Base-by-base conservation (phyloP, 805 yeast species). In the Cyberlindnera xishuangbannaensis region DNA sequence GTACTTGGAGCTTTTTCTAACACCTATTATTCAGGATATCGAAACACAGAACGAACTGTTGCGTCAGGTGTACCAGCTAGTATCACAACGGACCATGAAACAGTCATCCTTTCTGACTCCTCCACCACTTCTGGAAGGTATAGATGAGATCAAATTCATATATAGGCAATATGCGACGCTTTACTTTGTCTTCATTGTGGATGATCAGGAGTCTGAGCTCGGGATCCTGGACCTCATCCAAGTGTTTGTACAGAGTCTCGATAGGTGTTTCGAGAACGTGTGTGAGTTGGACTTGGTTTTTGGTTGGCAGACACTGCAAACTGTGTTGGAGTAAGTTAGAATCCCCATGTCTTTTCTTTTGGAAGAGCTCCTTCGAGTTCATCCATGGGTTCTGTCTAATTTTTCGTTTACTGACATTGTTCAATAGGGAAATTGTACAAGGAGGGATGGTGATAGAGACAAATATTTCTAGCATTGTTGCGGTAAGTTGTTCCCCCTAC, bases 381-480 rank as follows among this genome's bases (percentile, higher is more conserved):
- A n/a, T n/a, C n/a, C n/a, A n/a, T n/a, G n/a, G n/a, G n/a, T n/a
- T n/a, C n/a, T n/a, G n/a, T n/a, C n/a, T n/a, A n/a, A n/a, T n/a
- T n/a, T n/a, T n/a, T n/a, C n/a, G n/a, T 9, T 20, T 19, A n/a
- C 19, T 15, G 26, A 23, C 26, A 7, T 52, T 21, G 8, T 5
- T 15, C 24, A 48, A 9, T 20, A 20, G 53, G 49, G 97, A 92
- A 50, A 82, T 92, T 21, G 80, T 92, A 1, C 97, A 92, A 55
- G 98, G 97, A 17, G 98, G 98, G 0, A 81, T 92, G 94, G 98
- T 92, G 7, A 83, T 92, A 23, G 98, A 92, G 55, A 88, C 97
- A 2, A 85, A 80, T 45, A 85, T 87, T 15, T 53, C 63, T 17
- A 75, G 81, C 39, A 87, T 92, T 22, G 96, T 92, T 6, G 76